Base-by-base conservation (phyloP, 176 grass and related monocot species). In the Paspalum vaginatum region DNA sequence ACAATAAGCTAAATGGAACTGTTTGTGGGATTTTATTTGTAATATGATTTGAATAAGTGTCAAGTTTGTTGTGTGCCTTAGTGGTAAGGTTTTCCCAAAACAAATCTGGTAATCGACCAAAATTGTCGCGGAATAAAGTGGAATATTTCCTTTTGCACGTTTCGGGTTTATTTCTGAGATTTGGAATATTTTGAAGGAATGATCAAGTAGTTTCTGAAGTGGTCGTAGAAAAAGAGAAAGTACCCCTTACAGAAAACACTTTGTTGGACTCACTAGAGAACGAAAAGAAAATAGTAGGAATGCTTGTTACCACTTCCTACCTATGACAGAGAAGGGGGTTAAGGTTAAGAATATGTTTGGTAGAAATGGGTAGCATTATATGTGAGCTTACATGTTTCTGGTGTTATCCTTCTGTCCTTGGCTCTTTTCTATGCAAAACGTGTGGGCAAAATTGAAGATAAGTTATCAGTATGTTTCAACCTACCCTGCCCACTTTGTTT, bases 231-330 rank as follows among this genome's bases (percentile, higher is more conserved):
- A 63, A 48, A 10, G 51, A 54, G 25, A 72, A 71, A 71, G 0
- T 63, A 48, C 45, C 64, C 53, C 56, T 72, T 73, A 64, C 11
- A 22, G 25, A 77, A 21, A 18, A 81, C 63, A 12, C 42, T 18
- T 24, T 64, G 7, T 41, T n/a, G n/a, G n/a, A n/a, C n/a, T n/a
- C 46, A 77, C 55, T 83, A 73, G 40, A 20, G 11, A 54, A 73
- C 17, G 1, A 39, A 37, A 63, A 38, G 13, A 24, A 32, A 57
- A 22, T 8, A 12, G 4, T 40, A 49, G 27, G 0, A 3, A 46
- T 75, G 18, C 27, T 76, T 43, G 5, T 65, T 10, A 64, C 58
- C 40, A 38, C 8, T 64, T 80, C 7, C 39, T 9, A 77, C 56
- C 72, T 55, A 47, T 63, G 44, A 16, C 11, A 26, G n/a, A 65